phyloP scores from a whole-genome alignment of 768 basidiomycete genomes.

The Trametes meyenii region DNA sequence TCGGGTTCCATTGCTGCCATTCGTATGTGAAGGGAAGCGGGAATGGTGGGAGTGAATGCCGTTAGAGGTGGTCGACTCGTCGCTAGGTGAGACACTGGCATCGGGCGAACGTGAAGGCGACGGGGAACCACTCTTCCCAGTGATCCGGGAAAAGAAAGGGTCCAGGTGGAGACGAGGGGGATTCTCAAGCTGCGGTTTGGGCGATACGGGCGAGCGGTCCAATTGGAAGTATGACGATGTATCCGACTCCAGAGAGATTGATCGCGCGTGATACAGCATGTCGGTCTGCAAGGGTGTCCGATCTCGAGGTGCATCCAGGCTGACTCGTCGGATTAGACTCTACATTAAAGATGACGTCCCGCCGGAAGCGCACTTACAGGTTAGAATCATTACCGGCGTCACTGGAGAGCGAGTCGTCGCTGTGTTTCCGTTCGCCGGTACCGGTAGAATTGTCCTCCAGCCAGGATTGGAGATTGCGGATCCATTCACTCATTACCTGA shows the following conservation, averaged over 20 bases:
- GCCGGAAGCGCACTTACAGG: constrained; percentile 42
- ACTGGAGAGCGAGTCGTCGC: constrained; percentile 52
- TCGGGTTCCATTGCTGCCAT: constrained; percentile 33
- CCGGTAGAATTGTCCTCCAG: constrained; percentile 54
- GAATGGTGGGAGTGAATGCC: constrained; percentile 37
- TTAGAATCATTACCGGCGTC: constrained; percentile 44
- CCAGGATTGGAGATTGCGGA: constrained; percentile 74
- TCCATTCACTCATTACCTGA: constrained; percentile 70
- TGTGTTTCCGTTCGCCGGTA: constrained; percentile 38
- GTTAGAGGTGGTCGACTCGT: constrained; percentile 55
- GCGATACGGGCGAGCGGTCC: constrained; percentile 35
- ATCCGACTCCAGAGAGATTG: constrained; percentile 64
- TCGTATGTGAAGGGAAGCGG: constrained; percentile 19
- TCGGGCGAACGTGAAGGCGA: constrained; percentile 57
- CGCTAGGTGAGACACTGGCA: constrained; percentile 58
- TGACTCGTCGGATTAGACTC: background rate
- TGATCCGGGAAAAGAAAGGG: constrained; percentile 43
- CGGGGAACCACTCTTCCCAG: constrained; percentile 22
- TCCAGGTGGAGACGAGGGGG: constrained; percentile 55
- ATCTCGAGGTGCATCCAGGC: constrained; percentile 11
- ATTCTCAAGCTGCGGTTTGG: constrained; percentile 35
- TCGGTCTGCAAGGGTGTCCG: constrained; percentile 12
- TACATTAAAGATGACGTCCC: constrained; percentile 31
- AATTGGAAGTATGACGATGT: constrained; percentile 51
- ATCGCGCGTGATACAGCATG: constrained; percentile 37